Evolutionary conservation across 1,284 basidiomycete genomes (phyloP).

Genomic region (Hortiboletus rubellus): DNA sequence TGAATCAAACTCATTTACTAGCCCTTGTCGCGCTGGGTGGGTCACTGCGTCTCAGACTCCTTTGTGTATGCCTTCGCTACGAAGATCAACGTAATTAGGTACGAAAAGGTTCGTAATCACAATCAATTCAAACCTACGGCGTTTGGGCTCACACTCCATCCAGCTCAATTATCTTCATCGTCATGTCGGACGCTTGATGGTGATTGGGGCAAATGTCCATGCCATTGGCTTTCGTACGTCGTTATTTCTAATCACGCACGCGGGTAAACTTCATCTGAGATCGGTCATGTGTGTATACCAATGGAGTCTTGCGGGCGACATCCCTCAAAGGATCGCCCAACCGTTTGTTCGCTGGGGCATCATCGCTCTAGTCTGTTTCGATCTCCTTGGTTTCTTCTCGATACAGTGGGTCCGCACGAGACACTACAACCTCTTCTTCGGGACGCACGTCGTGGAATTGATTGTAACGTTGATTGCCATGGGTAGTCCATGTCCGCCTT

Average conservation of each 20-base stretch:
- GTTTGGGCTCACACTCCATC: not conserved
- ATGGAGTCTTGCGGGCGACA: constrained; percentile 50
- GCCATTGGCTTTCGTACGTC: constrained; percentile 57
- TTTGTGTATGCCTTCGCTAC: constrained; percentile 66
- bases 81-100: constrained; percentile 74
- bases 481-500: constrained; percentile 24
- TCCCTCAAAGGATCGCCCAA: constrained; percentile 36
- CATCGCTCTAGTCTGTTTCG: constrained; percentile 48
- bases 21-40: constrained; percentile 55
- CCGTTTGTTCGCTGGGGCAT: constrained; percentile 50
- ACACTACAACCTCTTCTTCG: constrained; percentile 57
- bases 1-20: no score
- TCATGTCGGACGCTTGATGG: constrained; percentile 63
- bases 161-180: constrained; percentile 81
- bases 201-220: constrained; percentile 68
- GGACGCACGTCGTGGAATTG: constrained; percentile 48
- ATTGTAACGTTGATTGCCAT: constrained; percentile 49
- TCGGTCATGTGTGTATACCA: constrained; percentile 38
- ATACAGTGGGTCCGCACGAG: constrained; percentile 47
- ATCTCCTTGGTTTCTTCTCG: constrained; percentile 57
- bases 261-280: not conserved
- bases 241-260: not conserved
- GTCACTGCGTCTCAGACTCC: constrained; percentile 61
- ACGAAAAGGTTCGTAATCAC: constrained; percentile 59
- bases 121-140: not conserved